Evolutionary conservation across 495 filamentous ascomycete genomes (phyloP).

Genomic region (Neurospora tetraspora): DNA sequence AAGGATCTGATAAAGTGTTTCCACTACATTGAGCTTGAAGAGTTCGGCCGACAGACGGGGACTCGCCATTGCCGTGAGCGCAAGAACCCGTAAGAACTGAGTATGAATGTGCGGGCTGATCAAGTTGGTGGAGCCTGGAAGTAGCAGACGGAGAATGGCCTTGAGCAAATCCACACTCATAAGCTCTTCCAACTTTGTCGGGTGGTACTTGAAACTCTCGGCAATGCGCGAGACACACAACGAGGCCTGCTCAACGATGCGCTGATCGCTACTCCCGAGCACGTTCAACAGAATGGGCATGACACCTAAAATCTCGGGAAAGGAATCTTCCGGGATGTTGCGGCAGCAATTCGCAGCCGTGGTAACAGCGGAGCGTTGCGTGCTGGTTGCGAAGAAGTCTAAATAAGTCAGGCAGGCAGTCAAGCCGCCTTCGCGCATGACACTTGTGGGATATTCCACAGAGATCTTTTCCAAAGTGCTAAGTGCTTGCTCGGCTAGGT

Average conservation of each 20-base stretch:
- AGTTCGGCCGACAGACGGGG: slow-evolving; percentile 79
- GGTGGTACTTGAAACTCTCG: slow-evolving; percentile 85
- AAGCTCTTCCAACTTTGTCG: slow-evolving; percentile 82
- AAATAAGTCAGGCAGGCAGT: slow-evolving; percentile 89
- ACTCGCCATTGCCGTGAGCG: slow-evolving; percentile 80
- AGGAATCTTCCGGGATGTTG: slow-evolving; percentile 89
- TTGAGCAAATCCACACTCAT: slow-evolving; percentile 78
- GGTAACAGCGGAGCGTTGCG: slow-evolving; percentile 90
- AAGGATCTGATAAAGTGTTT: slow-evolving; percentile 95
- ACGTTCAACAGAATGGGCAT: slow-evolving; percentile 93
- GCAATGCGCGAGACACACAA: slow-evolving; percentile 95
- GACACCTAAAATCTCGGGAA: slow-evolving; percentile 76
- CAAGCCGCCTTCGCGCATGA: slow-evolving; percentile 91
- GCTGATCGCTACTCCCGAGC: slow-evolving; percentile 83
- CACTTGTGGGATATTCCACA: slow-evolving; percentile 87
- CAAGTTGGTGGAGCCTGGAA: slow-evolving; percentile 91
- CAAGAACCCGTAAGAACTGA: slow-evolving; percentile 84
- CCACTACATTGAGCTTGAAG: slow-evolving; percentile 93
- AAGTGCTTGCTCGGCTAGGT: slow-evolving; percentile 91
- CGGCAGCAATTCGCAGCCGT: slow-evolving; percentile 97
- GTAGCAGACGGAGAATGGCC: slow-evolving; percentile 77
- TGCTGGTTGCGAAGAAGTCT: slow-evolving; percentile 96
- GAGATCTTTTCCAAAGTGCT: slow-evolving; percentile 98
- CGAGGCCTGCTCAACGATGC: slow-evolving; percentile 93
- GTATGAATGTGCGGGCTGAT: slow-evolving; percentile 95